Evolutionary conservation across 2,329 filamentous ascomycete genomes (phyloP).

Genomic region (Colletotrichum lupini): DNA sequence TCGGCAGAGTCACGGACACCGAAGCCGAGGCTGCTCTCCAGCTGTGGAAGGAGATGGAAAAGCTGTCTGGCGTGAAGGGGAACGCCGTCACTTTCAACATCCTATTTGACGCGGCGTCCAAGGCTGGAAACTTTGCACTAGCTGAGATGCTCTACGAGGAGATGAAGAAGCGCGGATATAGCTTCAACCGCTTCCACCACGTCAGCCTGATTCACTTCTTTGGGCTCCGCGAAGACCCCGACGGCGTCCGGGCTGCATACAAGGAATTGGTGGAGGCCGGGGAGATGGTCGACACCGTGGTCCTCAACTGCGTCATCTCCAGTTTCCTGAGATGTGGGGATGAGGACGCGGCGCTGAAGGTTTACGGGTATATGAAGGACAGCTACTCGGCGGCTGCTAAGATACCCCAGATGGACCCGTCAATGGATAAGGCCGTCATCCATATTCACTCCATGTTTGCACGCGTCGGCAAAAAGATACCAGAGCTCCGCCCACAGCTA

Average conservation of each 20-base stretch:
- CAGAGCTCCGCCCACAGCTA: conserved; percentile 60
- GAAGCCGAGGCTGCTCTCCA: conserved; percentile 77
- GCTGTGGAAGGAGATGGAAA: conserved; percentile 93
- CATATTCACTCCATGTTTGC: conserved; percentile 69
- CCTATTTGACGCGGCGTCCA: conserved; percentile 88
- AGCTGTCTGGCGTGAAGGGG: conserved; percentile 69
- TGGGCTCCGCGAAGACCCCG: conserved; percentile 78
- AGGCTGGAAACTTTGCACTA: conserved; percentile 83
- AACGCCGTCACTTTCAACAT: conserved; percentile 92
- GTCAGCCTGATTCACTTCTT: conserved; percentile 86
- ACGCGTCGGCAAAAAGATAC: conserved; percentile 63
- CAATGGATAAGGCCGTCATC: conserved; percentile 61
- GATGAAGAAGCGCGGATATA: conserved; percentile 76
- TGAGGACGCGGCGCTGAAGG: conserved; percentile 77
- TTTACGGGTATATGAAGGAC: conserved; percentile 87
- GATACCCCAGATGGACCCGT: conserved; percentile 58
- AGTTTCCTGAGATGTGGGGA: conserved; percentile 83
- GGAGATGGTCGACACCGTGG: conserved; percentile 87
- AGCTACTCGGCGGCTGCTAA: conserved; percentile 55
- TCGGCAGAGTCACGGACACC: conserved; percentile 64
- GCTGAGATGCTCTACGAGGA: conserved; percentile 88
- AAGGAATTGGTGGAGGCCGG: conserved; percentile 84
- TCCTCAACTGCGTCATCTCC: conserved; percentile 87
- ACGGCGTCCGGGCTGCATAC: conserved; percentile 81
- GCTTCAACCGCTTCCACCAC: conserved; percentile 82